Base-by-base conservation (phyloP, 1,284 basidiomycete genomes). In the Rhodotorula sp. region DNA sequence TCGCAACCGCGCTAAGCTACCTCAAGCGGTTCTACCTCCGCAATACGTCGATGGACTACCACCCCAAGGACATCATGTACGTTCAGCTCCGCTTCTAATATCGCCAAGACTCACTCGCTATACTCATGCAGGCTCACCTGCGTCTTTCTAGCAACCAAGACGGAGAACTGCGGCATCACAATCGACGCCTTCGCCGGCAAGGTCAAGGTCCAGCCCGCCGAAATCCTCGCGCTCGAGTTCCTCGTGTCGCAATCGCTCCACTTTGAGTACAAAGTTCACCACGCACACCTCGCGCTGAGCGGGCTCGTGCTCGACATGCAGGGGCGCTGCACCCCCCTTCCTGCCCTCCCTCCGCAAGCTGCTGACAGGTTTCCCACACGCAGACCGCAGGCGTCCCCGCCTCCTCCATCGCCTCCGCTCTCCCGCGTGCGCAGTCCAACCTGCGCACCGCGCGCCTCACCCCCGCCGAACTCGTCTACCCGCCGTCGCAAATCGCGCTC, bases 21-120 rank as follows among this genome's bases (percentile, higher is more conserved):
- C 85, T 99, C 76, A 99, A 99, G 81, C 87, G 97, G 9, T 99
- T 99, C 83, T 99, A 99, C 81, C 86, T 99, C 66, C 91, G 92
- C 82, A 99, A 99, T 80, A 97, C 94, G 2, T 93, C 94, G 65
- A 97, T 99, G 94, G 95, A 99, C 80, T 97, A 93, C 88, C 97
- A 99, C 83, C 97, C 96, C 0, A 97, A 97, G 83, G 91, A 92
- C 78, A 92, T 99, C 79, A 98, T 99, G 96, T 97, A n/a, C 39
- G 60, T n/a, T 25, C 69, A 36, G 22, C 58, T 46, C 51, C 37
- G 5, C 3, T 7, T 29, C 44, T 22, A 25, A 29, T 4, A 3
- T 37, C 0, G 6, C 12, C 22, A 8, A 17, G 8, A 3, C 59
- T 57, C n/a, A 39, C 50, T 9, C 10, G 29, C 21, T 4, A 5